Conservation (phyloP, 2,329 filamentous ascomycete species). For the Alternaria arborescens region DNA sequence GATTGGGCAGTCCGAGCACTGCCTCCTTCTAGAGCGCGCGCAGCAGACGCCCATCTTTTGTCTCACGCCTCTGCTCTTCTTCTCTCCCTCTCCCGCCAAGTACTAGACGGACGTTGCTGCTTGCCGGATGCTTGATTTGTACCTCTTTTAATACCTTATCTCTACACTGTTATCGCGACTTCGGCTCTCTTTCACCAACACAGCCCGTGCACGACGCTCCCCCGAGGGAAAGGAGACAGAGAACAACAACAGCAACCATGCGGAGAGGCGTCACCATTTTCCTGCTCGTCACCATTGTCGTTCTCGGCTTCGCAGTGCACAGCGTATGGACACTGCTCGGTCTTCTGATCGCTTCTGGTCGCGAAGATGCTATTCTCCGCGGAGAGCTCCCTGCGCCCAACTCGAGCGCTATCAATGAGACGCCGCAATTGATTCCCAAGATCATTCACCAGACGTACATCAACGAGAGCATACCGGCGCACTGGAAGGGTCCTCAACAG, state of each 20-base stretch:
- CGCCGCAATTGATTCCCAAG: constrained; percentile 72
- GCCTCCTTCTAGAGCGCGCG: constrained; percentile 23
- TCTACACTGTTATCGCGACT: constrained; percentile 2
- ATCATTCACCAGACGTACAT: constrained; percentile 82
- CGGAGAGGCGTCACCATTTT: constrained; percentile 69
- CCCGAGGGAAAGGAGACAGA: constrained; percentile 35
- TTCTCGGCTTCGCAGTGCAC: constrained; percentile 71
- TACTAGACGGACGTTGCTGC: constrained; percentile 22
- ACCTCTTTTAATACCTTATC: constrained; percentile 20
- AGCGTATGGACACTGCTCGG: constrained; percentile 75
- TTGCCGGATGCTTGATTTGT: constrained; percentile 21
- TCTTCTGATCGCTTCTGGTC: constrained; percentile 73
- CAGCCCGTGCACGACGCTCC: constrained; percentile 4
- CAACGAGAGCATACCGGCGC: constrained; percentile 72
- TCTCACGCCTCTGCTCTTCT: constrained; percentile 18
- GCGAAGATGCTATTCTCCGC: constrained; percentile 71
- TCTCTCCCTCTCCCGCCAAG: constrained; percentile 23
- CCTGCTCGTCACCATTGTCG: constrained; percentile 69
- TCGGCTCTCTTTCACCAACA: constrained; percentile 9
- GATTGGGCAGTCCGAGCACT: constrained; percentile 30
- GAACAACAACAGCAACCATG: constrained; percentile 56
- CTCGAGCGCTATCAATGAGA: constrained; percentile 65
- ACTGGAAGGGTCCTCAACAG: constrained; percentile 72
- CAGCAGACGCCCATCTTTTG: constrained; percentile 22
- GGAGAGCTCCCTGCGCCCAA: constrained; percentile 72